phyloP scores from a whole-genome alignment of 2,329 filamentous ascomycete species.

The Huntiella bhutanensis region DNA sequence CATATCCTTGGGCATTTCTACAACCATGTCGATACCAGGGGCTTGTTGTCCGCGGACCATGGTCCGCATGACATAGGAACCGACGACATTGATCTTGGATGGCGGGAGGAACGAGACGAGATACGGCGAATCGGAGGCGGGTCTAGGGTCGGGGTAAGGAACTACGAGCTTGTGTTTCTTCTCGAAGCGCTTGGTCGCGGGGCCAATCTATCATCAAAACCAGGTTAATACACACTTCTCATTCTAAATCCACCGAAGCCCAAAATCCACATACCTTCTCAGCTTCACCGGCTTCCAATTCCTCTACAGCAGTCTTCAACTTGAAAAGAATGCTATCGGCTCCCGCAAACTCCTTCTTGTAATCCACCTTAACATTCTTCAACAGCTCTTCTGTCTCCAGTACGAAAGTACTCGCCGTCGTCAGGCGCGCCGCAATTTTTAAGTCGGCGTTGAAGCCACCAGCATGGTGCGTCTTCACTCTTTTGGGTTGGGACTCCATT shows the following conservation, averaged over 20 bases:
- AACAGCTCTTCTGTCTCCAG: constrained; percentile 41
- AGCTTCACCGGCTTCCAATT: constrained; percentile 29
- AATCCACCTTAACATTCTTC: constrained; percentile 34
- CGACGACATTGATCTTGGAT: constrained; percentile 64
- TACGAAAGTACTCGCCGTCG: constrained; percentile 35
- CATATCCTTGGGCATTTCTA: constrained; percentile 61
- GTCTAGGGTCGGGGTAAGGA: constrained; percentile 69
- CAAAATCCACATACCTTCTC: constrained; percentile 26
- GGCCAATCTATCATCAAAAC: constrained; percentile 33
- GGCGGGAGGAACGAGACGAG: constrained; percentile 64
- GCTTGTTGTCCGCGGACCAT: constrained; percentile 43
- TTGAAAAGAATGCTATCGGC: constrained; percentile 31
- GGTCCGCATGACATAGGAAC: constrained; percentile 65
- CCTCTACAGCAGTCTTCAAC: constrained; percentile 34
- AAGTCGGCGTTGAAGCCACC: constrained; percentile 24
- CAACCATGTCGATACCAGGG: constrained; percentile 59
- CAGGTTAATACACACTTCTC: neutral
- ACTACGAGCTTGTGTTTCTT: constrained; percentile 50
- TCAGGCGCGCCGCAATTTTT: constrained; percentile 21
- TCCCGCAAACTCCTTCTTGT: constrained; percentile 27
- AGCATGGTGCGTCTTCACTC: constrained; percentile 28
- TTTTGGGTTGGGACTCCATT: constrained; percentile 30
- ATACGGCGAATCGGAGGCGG: constrained; percentile 58
- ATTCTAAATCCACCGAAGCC: too few relatives aligned
- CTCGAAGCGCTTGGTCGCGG: constrained; percentile 49